Evolutionary conservation across 2,329 filamentous ascomycete genomes (phyloP), one percentile per base, ranked within the genome.

Genomic region (Pestalotiopsis sp.): DNA sequence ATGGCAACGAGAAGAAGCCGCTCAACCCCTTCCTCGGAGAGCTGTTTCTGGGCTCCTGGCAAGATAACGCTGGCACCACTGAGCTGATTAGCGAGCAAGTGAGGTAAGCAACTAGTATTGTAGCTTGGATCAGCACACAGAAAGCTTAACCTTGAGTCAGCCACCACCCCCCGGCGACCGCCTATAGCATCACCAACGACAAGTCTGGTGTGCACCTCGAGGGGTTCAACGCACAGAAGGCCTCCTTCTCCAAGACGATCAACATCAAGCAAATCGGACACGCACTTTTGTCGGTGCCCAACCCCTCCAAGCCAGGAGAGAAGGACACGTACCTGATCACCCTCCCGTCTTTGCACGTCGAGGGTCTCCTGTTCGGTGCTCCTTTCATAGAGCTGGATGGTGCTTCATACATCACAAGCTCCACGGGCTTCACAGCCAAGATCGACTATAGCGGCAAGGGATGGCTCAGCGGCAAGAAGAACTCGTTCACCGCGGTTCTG

Each of bases 91-190:
- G 84, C 38, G 85, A 87, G 75, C 85, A 87, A 74, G 85, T 87
- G 66, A 78, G 71, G 77, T 78, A 72, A 71, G 75, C 57, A 59
- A 59, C 27, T 62, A 36, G 59, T n/a, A 39, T 36, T 62, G 59
- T 7, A 36, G 31, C 20, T 39, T 39, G 31, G 12, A 39, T 62
- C 36, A 36, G 59, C 25, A n/a, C 11, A 62, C 27, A 12, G 27
- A 36, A 36, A 39, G 59, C n/a, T 39, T 62, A 39, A 45, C 25
- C 25, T 14, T n/a, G n/a, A 49, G 4, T 41, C 52, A 67, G 81
- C 72, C 85, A 87, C 69, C 85, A 87, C 73, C 85, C 85, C 27
- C 85, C 85, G 20, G 85, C 86, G 58, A 87, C 85, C 2, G 85
- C 85, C 2, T 85, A 86, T 76, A 84, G 85, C 74, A 82, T 87